Conservation (phyloP, 176 grass and related monocot species). For the Aegilops umbellulata region DNA sequence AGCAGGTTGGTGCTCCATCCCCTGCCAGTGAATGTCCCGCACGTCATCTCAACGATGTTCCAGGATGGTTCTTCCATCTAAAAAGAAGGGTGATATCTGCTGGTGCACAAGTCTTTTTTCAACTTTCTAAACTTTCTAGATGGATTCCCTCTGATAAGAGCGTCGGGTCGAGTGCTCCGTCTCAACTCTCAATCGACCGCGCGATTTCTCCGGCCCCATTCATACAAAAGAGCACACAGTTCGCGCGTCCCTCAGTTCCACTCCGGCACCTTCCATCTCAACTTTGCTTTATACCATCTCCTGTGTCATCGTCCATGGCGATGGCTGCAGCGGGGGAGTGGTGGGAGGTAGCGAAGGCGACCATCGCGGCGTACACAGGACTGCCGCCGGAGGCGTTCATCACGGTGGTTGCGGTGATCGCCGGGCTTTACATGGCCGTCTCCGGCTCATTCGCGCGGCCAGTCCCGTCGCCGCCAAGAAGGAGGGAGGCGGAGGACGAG, state of each 20-base stretch:
- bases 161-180: background rate
- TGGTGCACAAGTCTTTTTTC: background rate
- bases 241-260: constrained; percentile 8
- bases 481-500: background rate
- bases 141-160: background rate
- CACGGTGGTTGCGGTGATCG: constrained; percentile 39
- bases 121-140: background rate
- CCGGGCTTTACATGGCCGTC: constrained; percentile 35
- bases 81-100: background rate
- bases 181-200: background rate
- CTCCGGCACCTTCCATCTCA: background rate
- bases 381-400: constrained; percentile 46
- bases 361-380: constrained; percentile 45
- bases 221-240: background rate
- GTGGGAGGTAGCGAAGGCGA: constrained; percentile 28
- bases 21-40: background rate
- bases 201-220: background rate
- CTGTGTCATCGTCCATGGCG: background rate
- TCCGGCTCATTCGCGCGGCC: constrained; percentile 10
- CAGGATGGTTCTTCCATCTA: background rate
- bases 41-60: background rate
- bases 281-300: background rate
- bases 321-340: constrained; percentile 23
- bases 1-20: background rate
- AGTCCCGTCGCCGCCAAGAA: background rate